A percentile compares a stretch with the other conserved stretches of the same genome.
Evolutionary conservation across 441 rosid species (phyloP).

Genomic region (Corymbia calophylla): DNA sequence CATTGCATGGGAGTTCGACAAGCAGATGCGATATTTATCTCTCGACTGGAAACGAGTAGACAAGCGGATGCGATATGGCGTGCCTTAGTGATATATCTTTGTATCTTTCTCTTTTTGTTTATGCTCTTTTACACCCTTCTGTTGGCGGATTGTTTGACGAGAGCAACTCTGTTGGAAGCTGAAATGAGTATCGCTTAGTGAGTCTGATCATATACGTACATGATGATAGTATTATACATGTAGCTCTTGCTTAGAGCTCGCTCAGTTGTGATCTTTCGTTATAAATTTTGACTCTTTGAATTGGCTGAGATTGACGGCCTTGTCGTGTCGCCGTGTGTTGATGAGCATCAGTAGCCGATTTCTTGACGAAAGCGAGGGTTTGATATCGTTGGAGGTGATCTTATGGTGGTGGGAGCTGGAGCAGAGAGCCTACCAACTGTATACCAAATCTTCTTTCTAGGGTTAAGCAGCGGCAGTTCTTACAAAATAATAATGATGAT

Average conservation of each 20-base stretch:
- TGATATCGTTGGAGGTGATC: background rate
- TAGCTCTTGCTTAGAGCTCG: background rate
- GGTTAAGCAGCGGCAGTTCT: background rate
- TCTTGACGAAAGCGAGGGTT: background rate
- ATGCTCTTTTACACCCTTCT: background rate
- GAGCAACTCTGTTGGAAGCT: background rate
- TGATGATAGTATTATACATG: background rate
- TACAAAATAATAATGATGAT: too few species aligned
- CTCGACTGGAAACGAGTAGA: background rate
- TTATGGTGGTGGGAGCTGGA: background rate
- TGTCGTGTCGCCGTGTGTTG: accelerated
- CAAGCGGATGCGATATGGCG: background rate
- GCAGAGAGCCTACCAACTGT: background rate
- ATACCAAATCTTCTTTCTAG: background rate
- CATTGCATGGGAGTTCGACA: background rate
- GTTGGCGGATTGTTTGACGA: background rate
- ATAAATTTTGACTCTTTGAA: background rate
- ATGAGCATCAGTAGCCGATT: background rate
- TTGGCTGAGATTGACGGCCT: background rate
- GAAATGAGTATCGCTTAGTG: background rate
- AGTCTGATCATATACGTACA: background rate
- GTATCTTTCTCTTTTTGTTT: background rate
- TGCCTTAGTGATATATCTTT: background rate
- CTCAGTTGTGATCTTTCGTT: background rate
- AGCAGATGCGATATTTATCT: background rate